Base-by-base conservation (phyloP, 345 rosid genomes). In the Salix viminalis region DNA sequence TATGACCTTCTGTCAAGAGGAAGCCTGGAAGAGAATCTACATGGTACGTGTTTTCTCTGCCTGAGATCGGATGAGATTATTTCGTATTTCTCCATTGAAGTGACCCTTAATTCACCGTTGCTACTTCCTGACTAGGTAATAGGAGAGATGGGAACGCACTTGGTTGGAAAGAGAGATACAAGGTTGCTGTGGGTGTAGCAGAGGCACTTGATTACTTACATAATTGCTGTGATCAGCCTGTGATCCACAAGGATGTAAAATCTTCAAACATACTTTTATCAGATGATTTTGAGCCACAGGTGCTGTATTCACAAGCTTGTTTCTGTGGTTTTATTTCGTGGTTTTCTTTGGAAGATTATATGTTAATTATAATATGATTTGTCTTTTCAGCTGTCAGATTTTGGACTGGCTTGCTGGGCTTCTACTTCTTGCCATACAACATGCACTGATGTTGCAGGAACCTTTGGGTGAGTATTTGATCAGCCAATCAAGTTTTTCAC, bases 221-320 rank as follows among this genome's bases (percentile, higher is more conserved):
- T 79, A 91, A 85, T 76, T 62, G 76, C 65, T 86, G 89, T 82
- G 92, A 75, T 42, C 90, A 89, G 74, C 89, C 91, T 52, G 90
- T 94, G 74, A 91, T 96, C 79, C 99, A 94, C 83, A 89, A 86
- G 76, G 99, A 94, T 87, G 97, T 94, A 73, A 96, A 96, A 83
- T 91, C 99, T 69, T 96, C 99, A 4, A 96, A 96, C 81, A 84
- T 96, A 83, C 97, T 96, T 75, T 75, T 96, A 62, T 92, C 90
- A 1, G 94, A 92, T 83, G 97, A 92, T 90, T 96, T 94, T 83
- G 97, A 90, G 87, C 97, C 99, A 65, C 94, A 91, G 93, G 99
- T 91, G 72, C 39, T n/a, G 50, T 23, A 39, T 50, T 42, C 23
- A 67, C 42, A 7, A 67, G 41, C 37, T 46, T 37, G n/a, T 32